Evolutionary conservation across 148 eudicot genomes (phyloP), one percentile per base, ranked within the genome.

Genomic region (Agrostemma githago): DNA sequence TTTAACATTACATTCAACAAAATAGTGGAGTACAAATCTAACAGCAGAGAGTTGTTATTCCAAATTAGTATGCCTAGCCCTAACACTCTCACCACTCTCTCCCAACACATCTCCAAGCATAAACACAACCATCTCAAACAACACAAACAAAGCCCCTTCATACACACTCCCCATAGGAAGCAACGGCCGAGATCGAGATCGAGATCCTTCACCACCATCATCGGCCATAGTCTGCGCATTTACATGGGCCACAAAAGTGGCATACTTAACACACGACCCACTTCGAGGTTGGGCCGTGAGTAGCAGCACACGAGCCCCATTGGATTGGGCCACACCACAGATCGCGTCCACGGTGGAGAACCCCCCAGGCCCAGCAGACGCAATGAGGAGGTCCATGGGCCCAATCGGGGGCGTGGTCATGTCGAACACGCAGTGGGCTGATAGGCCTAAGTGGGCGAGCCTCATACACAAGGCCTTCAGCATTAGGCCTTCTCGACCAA

Each of bases 401-500:
- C 85, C 84, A 59, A 91, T 87, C 0, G 97, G 96, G 3, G 97
- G 98, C 2, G 96, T 87, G 5, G 96, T 92, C 98, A 92, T 92
- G 86, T 92, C 96, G 78, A 87, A 88, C 5, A 94, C 84, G 82
- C 87, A 87, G 85, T 94, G 92, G 73, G 92, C 93, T 8, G 80
- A 64, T 56, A 92, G 84, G 67, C 93, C 97, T 62, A 92, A 72
- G 60, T 92, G 97, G 80, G 82, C 81, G 15, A 94, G 86, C 10
- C 98, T 65, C 97, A 94, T 94, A 76, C 90, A 88, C 3, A 94
- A 83, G 73, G 85, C 97, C 66, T 88, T 90, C 12, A 89, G 62
- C 97, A 94, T 94, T 4, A 94, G 89, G 17, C 97, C 97, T 66
- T 94, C 97, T 4, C 97, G 96, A 60, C 98, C 98, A 69, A 94